phyloP scores from a whole-genome alignment of 1,284 basidiomycete genomes.

The Porphyrellus sp. region DNA sequence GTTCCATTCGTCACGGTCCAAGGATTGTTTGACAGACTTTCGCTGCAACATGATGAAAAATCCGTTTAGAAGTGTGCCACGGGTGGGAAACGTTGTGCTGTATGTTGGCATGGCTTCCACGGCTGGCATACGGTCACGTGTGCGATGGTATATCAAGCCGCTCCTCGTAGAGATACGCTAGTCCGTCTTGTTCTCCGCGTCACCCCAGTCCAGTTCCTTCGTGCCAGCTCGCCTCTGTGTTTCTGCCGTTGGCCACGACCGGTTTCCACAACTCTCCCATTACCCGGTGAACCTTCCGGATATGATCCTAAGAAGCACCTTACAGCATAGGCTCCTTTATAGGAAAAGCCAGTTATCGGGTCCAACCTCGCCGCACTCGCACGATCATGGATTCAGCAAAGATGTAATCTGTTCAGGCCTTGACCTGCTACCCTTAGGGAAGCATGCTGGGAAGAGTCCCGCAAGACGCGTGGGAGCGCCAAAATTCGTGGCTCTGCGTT shows the following conservation, averaged over 20 bases:
- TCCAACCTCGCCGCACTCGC: neutral
- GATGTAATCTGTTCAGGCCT: neutral
- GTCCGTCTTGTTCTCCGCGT: no score
- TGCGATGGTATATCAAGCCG: no score
- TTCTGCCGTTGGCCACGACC: neutral
- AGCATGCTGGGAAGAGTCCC: neutral
- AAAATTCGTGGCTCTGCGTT: neutral
- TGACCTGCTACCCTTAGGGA: neutral
- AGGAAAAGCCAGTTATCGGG: neutral
- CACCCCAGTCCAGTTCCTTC: no score
- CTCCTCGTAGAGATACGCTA: no score
- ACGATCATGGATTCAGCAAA: neutral
- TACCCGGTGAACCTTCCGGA: neutral
- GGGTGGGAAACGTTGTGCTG: no score
- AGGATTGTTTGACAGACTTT: no score
- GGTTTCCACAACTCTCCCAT: neutral
- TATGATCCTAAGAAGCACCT: neutral
- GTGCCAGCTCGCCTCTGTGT: no score
- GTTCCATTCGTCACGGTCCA: no score
- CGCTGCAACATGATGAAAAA: no score
- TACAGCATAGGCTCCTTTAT: neutral
- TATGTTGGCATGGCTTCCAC: no score
- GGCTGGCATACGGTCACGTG: no score
- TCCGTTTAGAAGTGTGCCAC: no score
- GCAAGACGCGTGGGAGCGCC: neutral